Base-by-base conservation (phyloP, 352 stramenopile genomes). In the Aphanomyces astaci region DNA sequence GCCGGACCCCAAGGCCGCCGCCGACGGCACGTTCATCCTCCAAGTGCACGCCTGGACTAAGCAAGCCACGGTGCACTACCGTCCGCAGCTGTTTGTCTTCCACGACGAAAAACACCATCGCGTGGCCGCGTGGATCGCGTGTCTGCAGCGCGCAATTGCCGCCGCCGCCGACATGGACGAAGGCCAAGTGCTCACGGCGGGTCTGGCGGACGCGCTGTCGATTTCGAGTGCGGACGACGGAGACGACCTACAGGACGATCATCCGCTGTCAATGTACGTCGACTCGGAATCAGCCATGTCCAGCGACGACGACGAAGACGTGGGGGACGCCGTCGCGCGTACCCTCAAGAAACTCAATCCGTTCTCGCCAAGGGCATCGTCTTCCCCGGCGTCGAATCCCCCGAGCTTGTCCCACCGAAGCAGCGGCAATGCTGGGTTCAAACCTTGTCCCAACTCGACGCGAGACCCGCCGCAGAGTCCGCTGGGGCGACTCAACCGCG, bases 61-160 rank as follows among this genome's bases (percentile, higher is more conserved):
- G 72, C 79, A 76, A 36, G 81, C 74, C 28, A 84, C 79, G 0
- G 75, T 90, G 4, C 80, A 76, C 30, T 76, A 87, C 63, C 71
- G 79, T 24, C 74, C 75, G 2, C 84, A 92, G 43, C 73, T 76
- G 7, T 92, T 92, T 33, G 74, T 89, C 9, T 90, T 90, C 63
- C 89, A 79, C 64, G 80, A 87, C 36, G 84, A 89, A 59, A 75
- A 88, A 70, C 80, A 88, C 49, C 74, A 79, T 62, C 75, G 73
- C 19, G 87, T 89, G 78, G 72, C 87, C 52, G 70, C 79, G 13
- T 92, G 84, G 84, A 82, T 90, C 52, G 89, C 89, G 60, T 89
- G 78, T 64, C 89, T 92, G 32, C 81, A 88, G 39, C 66, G 83
- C 33, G 77, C 79, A 32, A 90, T 92, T 53, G 67, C 71, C 39